Evolutionary conservation across 192 early-diverging fungal species (phyloP).

Genomic region (Coemansia sp.): DNA sequence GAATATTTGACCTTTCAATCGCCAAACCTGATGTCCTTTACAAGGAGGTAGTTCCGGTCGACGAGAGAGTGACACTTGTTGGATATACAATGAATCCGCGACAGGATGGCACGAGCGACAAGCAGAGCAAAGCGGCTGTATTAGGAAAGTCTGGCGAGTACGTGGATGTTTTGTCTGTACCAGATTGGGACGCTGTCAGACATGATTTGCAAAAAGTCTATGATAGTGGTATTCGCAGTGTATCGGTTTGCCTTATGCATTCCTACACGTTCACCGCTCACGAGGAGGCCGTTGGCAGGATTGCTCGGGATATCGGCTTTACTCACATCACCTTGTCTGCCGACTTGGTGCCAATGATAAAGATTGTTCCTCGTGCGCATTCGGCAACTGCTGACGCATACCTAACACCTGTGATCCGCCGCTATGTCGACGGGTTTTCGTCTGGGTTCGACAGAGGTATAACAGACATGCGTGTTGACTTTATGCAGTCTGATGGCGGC

Average conservation of each 20-base stretch:
- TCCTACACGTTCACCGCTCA: conserved; percentile 90
- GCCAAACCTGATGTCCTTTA: conserved; percentile 85
- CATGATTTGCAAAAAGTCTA: conserved; percentile 62
- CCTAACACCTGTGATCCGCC: conserved; percentile 86
- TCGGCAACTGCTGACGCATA: conserved; percentile 92
- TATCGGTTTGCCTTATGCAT: conserved; percentile 94
- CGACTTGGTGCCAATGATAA: conserved; percentile 86
- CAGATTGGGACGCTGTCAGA: conserved; percentile 62
- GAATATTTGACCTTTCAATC: conserved; percentile 92
- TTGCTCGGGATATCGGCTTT: conserved; percentile 78
- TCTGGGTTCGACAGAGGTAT: conserved; percentile 75
- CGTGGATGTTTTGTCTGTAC: conserved; percentile 65
- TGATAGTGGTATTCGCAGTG: conserved; percentile 74
- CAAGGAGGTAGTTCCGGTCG: conserved; percentile 73
- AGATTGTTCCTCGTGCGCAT: conserved; percentile 90
- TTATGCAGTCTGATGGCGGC: conserved; percentile 98
- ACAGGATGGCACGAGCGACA: not conserved
- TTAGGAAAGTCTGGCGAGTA: conserved; percentile 87
- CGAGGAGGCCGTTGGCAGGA: conserved; percentile 66
- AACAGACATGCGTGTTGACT: conserved; percentile 71
- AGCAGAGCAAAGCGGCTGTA: conserved; percentile 23
- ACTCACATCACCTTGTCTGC: conserved; percentile 83
- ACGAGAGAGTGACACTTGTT: conserved; percentile 86
- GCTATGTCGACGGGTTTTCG: conserved; percentile 83
- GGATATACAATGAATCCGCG: conserved; percentile 63